A percentile compares a stretch with the other conserved stretches of the same genome.
Evolutionary conservation across 768 basidiomycete species (phyloP).

Genomic region (Saitozyma sp.): DNA sequence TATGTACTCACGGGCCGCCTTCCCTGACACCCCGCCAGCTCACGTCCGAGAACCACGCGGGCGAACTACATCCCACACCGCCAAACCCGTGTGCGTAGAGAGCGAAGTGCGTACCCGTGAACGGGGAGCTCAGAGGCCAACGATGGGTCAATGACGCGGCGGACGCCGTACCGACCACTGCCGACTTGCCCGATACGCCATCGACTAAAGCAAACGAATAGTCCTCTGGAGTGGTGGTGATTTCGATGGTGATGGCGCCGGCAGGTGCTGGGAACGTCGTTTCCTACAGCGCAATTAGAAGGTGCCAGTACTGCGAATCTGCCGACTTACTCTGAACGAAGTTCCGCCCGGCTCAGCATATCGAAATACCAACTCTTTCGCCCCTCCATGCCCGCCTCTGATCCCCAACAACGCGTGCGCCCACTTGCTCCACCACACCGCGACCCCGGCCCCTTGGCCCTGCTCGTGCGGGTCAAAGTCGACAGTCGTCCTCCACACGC

Average conservation of each 20-base stretch:
- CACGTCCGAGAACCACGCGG: not conserved
- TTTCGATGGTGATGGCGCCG: too few relatives aligned
- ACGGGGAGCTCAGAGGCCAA: not conserved
- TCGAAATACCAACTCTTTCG: too few relatives aligned
- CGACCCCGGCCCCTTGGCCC: constrained; percentile 20
- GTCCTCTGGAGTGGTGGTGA: too few relatives aligned
- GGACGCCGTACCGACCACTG: not conserved
- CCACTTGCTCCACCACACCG: constrained; percentile 23
- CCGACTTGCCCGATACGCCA: too few relatives aligned
- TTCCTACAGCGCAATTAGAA: too few relatives aligned
- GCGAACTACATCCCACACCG: not conserved
- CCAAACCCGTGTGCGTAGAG: not conserved
- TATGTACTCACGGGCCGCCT: too few relatives aligned
- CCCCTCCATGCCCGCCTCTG: not conserved
- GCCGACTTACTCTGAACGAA: too few relatives aligned
- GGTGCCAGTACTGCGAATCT: too few relatives aligned
- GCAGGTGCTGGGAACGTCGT: too few relatives aligned
- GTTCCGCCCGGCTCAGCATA: too few relatives aligned
- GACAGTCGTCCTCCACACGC: constrained; percentile 5
- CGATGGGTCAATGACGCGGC: not conserved
- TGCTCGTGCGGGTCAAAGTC: constrained; percentile 10
- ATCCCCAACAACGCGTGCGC: constrained; percentile 4
- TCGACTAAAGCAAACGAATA: too few relatives aligned
- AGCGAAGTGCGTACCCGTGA: not conserved
- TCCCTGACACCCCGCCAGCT: not conserved